Evolutionary conservation across 805 yeast species (phyloP), one percentile per base, ranked within the genome.

Genomic region (Metschnikowia picachoensis): DNA sequence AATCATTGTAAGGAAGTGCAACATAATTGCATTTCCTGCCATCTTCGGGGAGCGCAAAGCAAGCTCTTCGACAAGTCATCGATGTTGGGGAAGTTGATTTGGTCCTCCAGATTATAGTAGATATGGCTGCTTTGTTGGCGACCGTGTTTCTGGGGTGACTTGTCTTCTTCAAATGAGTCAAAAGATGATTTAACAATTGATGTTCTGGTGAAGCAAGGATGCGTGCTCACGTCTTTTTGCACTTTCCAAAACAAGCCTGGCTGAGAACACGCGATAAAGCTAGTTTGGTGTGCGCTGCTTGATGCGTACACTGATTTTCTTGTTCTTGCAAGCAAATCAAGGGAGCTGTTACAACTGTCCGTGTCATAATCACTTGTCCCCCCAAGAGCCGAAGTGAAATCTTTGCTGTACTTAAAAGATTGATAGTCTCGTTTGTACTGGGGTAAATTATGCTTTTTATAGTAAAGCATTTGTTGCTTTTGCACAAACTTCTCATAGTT

Each of bases 391-490:
- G 45, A 38, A 8, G 34, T 45, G 36, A 43, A 38, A 1, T 35
- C 38, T 32, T 52, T 37, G 20, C 39, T 32, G 31, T 51, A 44
- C 34, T 47, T 46, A 1, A 44, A 33, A n/a, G 41, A 28, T n/a
- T 35, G 35, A 25, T 37, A 48, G 45, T 45, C 47, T 27, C 47
- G 30, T 34, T 17, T 14, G 13, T 47, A 48, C 33, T 45, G 51
- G 8, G 44, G 45, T 16, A 47, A 47, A 17, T 47, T 47, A 38
- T 51, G 48, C 44, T 44, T 48, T 37, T 46, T 42, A 36, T 51
- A 55, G 46, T 63, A 65, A 6, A 59, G 47, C 39, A 50, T 44
- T 44, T 65, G 70, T 36, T 60, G 60, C 20, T 58, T 54, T 16
- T 51, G 50, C 15, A 67, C 61, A 20, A 59, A 50, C 8, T 56